phyloP scores from a whole-genome alignment of 768 basidiomycete species.

The Pholiota conissans region DNA sequence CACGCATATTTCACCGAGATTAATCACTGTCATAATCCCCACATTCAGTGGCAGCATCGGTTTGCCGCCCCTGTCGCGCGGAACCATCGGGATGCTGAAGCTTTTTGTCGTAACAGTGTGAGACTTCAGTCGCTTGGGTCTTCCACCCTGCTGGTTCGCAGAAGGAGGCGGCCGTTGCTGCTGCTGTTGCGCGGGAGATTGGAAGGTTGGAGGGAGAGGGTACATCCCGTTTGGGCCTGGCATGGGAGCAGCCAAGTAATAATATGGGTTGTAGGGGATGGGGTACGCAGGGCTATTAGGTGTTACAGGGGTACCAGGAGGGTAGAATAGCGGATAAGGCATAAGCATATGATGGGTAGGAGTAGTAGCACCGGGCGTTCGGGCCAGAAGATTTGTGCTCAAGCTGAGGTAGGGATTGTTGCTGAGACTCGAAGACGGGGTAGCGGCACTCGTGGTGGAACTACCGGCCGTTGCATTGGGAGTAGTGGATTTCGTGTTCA shows the following conservation, averaged over 20 bases:
- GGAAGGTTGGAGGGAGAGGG: constrained; percentile 29
- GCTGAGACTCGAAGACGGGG: constrained; percentile 27
- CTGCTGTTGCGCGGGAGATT: constrained; percentile 16
- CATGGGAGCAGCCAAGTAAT: constrained; percentile 40
- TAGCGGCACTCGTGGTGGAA: constrained; percentile 20
- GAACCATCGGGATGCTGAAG: constrained; percentile 77
- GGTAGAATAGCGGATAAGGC: constrained; percentile 44
- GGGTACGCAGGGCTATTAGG: constrained; percentile 34
- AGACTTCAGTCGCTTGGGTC: constrained; percentile 78
- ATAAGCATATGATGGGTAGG: constrained; percentile 36
- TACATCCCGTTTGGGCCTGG: constrained; percentile 37
- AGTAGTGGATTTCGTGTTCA: constrained; percentile 11
- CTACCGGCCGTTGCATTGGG: constrained; percentile 14
- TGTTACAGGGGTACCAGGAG: constrained; percentile 37
- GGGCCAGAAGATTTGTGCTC: constrained; percentile 27
- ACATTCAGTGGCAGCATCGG: constrained; percentile 80
- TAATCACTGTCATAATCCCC: constrained; percentile 84
- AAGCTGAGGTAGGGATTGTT: constrained; percentile 35
- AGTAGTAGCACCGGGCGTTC: constrained; percentile 22
- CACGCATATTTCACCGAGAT: constrained; percentile 75
- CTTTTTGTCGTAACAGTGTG: constrained; percentile 80
- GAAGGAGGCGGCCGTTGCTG: constrained; percentile 23
- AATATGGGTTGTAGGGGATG: constrained; percentile 44
- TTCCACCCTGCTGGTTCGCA: constrained; percentile 46
- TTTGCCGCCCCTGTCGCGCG: constrained; percentile 67